phyloP scores from a whole-genome alignment of 495 filamentous ascomycete species.

The Venustampulla echinocandica region DNA sequence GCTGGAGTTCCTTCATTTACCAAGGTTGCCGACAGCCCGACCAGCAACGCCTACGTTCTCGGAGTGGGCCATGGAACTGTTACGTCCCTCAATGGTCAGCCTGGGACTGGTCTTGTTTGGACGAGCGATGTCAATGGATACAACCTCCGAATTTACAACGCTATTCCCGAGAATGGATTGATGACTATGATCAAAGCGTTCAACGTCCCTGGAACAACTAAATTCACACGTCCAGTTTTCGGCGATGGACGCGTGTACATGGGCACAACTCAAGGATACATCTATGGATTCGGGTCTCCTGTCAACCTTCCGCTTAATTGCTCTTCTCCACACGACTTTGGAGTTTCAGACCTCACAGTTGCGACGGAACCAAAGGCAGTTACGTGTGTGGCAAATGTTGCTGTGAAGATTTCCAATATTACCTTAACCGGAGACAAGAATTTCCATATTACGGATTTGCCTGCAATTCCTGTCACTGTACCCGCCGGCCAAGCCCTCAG shows the following conservation, averaged over 20 bases:
- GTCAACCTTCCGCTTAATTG: conserved; percentile 34
- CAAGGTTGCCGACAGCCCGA: conserved; percentile 28
- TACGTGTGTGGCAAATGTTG: conserved; percentile 28
- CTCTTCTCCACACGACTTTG: conserved; percentile 29
- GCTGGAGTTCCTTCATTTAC: conserved; percentile 29
- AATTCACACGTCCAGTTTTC: conserved; percentile 33
- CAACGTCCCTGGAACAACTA: conserved; percentile 28
- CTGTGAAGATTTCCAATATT: conserved; percentile 23
- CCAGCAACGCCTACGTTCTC: conserved; percentile 26
- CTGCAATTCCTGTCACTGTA: conserved; percentile 29
- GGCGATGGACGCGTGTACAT: conserved; percentile 31
- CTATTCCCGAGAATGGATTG: conserved; percentile 30
- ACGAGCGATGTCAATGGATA: conserved; percentile 32
- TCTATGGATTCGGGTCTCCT: conserved; percentile 31
- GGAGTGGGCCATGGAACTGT: conserved; percentile 32
- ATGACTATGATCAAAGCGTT: conserved; percentile 30
- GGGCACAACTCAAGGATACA: conserved; percentile 23
- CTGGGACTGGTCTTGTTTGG: conserved; percentile 33
- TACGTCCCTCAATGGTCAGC: conserved; percentile 31
- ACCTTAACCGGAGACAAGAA: conserved; percentile 27
- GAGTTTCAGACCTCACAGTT: conserved; percentile 22
- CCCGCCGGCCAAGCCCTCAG: conserved; percentile 28
- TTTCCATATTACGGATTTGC: conserved; percentile 27
- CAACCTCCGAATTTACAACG: conserved; percentile 35
- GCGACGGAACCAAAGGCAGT: conserved; percentile 16